Conservation (phyloP, 768 basidiomycete genomes). For the Pisolithus albus region DNA sequence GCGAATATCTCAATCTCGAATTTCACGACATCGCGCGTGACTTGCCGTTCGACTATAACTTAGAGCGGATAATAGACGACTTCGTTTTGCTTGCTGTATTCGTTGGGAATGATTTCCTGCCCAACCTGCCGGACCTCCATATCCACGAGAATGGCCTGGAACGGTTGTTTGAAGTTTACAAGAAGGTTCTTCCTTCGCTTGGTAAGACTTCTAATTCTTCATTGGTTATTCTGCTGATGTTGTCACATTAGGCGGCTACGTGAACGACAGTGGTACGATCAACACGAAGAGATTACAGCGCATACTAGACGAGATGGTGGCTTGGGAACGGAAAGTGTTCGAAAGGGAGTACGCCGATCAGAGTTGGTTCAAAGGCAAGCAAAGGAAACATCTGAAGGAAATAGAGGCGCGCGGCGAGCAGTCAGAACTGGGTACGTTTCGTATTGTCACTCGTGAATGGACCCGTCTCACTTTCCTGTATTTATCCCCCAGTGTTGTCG, state of each 20-base stretch:
- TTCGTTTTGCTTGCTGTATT: conserved; percentile 96
- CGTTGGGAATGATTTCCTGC: conserved; percentile 96
- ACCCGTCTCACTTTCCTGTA: not conserved
- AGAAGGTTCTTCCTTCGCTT: conserved; percentile 76
- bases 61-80: conserved; percentile 96
- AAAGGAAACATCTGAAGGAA: conserved; percentile 61
- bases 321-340: conserved; percentile 86
- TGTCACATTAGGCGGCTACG: conserved; percentile 65
- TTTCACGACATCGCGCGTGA: conserved; percentile 65
- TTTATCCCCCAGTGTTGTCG: conserved; percentile 56
- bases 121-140: conserved; percentile 92
- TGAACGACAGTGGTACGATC: conserved; percentile 86
- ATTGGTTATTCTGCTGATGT: not conserved
- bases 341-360: conserved; percentile 86
- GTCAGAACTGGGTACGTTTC: conserved; percentile 54
- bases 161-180: conserved; percentile 90
- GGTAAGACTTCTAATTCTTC: conserved; percentile 33
- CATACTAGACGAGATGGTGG: conserved; percentile 80
- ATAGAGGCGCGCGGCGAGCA: conserved; percentile 55
- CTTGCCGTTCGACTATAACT: conserved; percentile 75
- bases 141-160: conserved; percentile 97
- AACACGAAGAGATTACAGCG: conserved; percentile 74
- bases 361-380: conserved; percentile 95
- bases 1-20: conserved; percentile 96
- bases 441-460: not conserved